Evolutionary conservation across 176 grass and related monocot genomes (phyloP).

Genomic region (Triticum urartu): DNA sequence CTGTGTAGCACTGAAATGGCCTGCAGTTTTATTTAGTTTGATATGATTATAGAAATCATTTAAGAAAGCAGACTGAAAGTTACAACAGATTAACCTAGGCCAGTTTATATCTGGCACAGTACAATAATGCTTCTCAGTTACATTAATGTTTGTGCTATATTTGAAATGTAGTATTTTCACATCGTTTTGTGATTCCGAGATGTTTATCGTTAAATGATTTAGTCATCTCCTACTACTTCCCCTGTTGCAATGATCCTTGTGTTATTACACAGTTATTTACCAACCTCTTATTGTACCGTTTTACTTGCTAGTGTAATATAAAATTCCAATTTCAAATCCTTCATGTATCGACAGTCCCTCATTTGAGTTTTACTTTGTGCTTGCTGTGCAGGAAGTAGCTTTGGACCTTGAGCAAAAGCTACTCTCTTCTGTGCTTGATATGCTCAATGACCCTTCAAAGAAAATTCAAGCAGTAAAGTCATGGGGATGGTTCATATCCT

Average conservation of each 20-base stretch:
- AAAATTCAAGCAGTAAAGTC: constrained; percentile 69
- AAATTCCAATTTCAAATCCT: neutral
- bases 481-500: constrained; percentile 86
- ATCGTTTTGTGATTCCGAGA: too few species aligned
- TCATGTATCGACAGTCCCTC: neutral
- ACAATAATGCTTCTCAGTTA: neutral
- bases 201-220: too few species aligned
- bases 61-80: too few species aligned
- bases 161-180: too few species aligned
- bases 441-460: constrained; percentile 59
- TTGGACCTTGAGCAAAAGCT: constrained; percentile 67
- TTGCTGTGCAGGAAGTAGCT: constrained; percentile 42
- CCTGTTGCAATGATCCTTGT: too few species aligned
- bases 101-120: neutral
- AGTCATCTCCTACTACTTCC: too few species aligned
- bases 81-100: neutral
- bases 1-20: too few species aligned
- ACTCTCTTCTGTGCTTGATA: constrained; percentile 47
- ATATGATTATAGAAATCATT: too few species aligned
- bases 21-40: too few species aligned
- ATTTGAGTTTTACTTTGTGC: constrained; percentile 21
- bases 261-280: too few species aligned
- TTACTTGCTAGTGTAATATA: constrained; percentile 1
- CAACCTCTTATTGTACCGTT: neutral
- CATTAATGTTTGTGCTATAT: too few species aligned